Conservation (phyloP, 2,329 filamentous ascomycete species). For the Ophiocordyceps unilateralis region DNA sequence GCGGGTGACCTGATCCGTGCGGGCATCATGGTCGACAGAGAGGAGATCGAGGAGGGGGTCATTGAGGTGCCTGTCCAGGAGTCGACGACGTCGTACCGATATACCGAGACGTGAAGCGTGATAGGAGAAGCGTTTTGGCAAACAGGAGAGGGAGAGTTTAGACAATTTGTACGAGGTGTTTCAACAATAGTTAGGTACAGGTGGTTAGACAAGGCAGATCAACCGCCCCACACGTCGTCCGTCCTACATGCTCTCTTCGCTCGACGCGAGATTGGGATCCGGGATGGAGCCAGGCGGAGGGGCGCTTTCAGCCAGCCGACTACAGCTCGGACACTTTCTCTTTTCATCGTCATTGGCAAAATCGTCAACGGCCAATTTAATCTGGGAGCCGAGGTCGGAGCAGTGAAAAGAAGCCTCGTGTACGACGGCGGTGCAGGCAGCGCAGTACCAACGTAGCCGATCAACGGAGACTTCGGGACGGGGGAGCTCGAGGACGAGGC, state of each 20-base stretch:
- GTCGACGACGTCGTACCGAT: conserved; percentile 60
- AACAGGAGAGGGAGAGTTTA: too few relatives aligned
- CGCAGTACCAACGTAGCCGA: conserved; percentile 77
- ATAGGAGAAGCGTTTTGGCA: too few relatives aligned
- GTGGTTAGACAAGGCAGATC: too few relatives aligned
- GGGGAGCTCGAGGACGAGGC: conserved; percentile 77
- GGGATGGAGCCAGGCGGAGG: conserved; percentile 42
- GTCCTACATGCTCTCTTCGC: not conserved
- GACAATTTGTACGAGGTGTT: conserved; percentile 1
- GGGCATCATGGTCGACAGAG: conserved; percentile 61
- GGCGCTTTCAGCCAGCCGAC: conserved; percentile 53
- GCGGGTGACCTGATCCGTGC: conserved; percentile 78
- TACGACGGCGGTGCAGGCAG: conserved; percentile 33
- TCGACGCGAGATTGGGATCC: conserved; percentile 34
- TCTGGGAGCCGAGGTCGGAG: conserved; percentile 81
- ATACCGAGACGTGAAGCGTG: conserved; percentile 60
- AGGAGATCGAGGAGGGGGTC: conserved; percentile 68
- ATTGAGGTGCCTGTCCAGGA: conserved; percentile 76
- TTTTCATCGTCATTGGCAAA: conserved; percentile 53
- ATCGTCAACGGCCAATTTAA: conserved; percentile 73
- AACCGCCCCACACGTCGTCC: too few relatives aligned
- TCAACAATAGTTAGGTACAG: not conserved
- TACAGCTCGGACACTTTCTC: conserved; percentile 64
- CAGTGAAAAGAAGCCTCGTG: conserved; percentile 81
- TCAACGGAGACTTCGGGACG: conserved; percentile 56